Evolutionary conservation across 257 asterid species (phyloP), one percentile per base, ranked within the genome.

Genomic region (Linderniella brevidens): DNA sequence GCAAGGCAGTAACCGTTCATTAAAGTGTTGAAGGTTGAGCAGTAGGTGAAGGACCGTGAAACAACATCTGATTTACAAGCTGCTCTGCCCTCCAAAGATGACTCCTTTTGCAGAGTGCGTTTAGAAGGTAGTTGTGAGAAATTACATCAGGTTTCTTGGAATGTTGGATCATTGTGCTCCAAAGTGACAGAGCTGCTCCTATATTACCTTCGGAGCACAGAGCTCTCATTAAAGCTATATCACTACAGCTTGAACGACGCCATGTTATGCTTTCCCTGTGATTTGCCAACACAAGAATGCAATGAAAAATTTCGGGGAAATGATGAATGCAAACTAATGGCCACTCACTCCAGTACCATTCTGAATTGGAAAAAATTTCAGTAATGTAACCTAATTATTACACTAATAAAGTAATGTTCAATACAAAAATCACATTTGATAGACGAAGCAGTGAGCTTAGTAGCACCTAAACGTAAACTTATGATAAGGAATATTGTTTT

Each of bases 1-100:
- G 41, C 64, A 52, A 46, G 54, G 65, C 93, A 80, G 77, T 73
- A 84, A 50, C 92, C 92, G 35, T 65, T 76, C 65, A 84, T 66
- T 63, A 88, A 65, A 35, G 82, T 76, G 79, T 88, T 88, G 73
- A 70, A 88, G 36, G 93, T 85, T 20, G 79, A 74, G 75, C 92
- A 75, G 66, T 74, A 47, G 94, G 95, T 53, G 61, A 47, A 59
- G 87, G 87, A 41, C 92, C 98, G 36, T 66, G 62, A 25, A n/a
- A 5, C 40, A 64, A 48, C 95, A 88, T 88, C 73, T 79, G 69
- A 17, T 45, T 35, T 19, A 88, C 64, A 64, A 80, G 60, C 77
- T 67, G 69, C 61, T 74, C 86, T 1, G 98, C 93, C 64, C 54
- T 70, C 64, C 53, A 68, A 62, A 88, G 38, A 48, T 84, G 68